phyloP scores from a whole-genome alignment of 805 yeast species.

The Saturnispora sekii region DNA sequence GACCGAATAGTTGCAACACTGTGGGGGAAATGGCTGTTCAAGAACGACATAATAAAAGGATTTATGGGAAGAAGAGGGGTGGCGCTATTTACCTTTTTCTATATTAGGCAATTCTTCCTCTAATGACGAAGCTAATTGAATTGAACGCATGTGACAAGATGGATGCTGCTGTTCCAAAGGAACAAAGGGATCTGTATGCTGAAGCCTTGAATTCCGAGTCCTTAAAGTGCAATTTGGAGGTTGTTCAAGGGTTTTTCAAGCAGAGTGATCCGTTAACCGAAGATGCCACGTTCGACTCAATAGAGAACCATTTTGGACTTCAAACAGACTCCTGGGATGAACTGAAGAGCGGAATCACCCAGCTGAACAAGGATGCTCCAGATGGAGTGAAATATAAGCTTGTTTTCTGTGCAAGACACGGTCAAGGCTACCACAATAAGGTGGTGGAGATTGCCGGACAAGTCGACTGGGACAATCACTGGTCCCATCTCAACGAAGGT shows the following conservation, averaged over 20 bases:
- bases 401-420: conserved; percentile 53
- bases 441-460: conserved; percentile 46
- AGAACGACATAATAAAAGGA: background rate
- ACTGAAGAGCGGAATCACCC: conserved; percentile 24
- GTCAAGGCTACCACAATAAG: conserved; percentile 59
- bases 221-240: conserved; percentile 35
- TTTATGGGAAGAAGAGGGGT: no score
- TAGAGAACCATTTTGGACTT: conserved; percentile 36
- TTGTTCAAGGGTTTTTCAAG: conserved; percentile 40
- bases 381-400: conserved; percentile 37
- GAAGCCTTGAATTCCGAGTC: conserved; percentile 8
- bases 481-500: conserved; percentile 38
- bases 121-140: background rate
- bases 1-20: background rate
- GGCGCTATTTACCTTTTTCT: no score
- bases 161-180: conserved; percentile 10
- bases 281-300: conserved; percentile 37
- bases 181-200: conserved; percentile 14
- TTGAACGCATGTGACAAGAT: background rate
- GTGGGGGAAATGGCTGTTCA: conserved; percentile 1
- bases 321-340: conserved; percentile 32
- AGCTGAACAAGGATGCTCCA: conserved; percentile 28
- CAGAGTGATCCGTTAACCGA: conserved; percentile 36
- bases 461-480: conserved; percentile 47
- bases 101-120: no score